Evolutionary conservation across 441 rosid species (phyloP).

Genomic region (Sinapis alba): DNA sequence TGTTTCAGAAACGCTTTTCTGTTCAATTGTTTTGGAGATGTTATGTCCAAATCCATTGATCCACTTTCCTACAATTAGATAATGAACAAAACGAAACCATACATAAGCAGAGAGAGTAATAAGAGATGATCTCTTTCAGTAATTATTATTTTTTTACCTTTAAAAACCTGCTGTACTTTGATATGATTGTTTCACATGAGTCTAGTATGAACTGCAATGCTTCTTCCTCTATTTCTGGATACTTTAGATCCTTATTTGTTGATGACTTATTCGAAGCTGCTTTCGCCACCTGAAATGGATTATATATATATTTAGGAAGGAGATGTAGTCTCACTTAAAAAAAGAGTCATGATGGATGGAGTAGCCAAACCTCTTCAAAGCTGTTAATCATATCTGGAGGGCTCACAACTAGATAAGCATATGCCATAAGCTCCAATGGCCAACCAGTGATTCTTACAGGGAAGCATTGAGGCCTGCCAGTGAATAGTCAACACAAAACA

Average conservation of each 20-base stretch:
- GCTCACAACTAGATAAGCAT: slow-evolving; percentile 83
- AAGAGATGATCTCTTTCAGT: neutral
- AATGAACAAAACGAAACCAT: slow-evolving; percentile 17
- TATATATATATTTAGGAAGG: slow-evolving; percentile 6
- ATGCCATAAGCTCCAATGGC: slow-evolving; percentile 93
- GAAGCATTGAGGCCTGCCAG: slow-evolving; percentile 75
- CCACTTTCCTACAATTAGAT: slow-evolving; percentile 72
- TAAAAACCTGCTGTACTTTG: slow-evolving; percentile 81
- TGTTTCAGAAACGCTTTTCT: slow-evolving; percentile 87
- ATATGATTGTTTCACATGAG: slow-evolving; percentile 84
- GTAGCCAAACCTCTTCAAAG: slow-evolving; percentile 77
- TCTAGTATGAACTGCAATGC: slow-evolving; percentile 81
- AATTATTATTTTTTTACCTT: slow-evolving; percentile 56
- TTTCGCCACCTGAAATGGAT: slow-evolving; percentile 72
- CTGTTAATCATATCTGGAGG: slow-evolving; percentile 76
- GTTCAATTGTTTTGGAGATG: slow-evolving; percentile 92
- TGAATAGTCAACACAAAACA: slow-evolving; percentile 12
- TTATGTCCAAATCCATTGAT: slow-evolving; percentile 92
- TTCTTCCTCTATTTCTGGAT: slow-evolving; percentile 77
- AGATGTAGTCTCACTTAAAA: neutral
- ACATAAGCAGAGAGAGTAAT: slow-evolving; percentile 14
- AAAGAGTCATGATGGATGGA: neutral
- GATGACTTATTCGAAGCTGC: slow-evolving; percentile 80
- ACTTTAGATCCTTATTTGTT: slow-evolving; percentile 56
- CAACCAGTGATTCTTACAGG: slow-evolving; percentile 90